Conservation (phyloP, 257 asterid genomes). For the Petunia secreta region DNA sequence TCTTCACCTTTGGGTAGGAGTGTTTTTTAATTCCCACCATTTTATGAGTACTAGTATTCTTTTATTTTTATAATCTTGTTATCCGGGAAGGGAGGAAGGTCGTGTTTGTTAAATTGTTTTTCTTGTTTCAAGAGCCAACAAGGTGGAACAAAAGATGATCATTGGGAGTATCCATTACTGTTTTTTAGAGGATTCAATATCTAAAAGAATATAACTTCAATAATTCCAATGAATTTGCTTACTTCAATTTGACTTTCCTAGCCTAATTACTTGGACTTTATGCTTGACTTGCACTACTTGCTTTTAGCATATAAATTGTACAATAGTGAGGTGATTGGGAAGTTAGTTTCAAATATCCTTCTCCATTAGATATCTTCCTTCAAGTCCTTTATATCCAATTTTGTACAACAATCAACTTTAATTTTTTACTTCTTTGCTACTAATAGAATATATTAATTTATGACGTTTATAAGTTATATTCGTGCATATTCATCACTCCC, state of each 20-base stretch:
- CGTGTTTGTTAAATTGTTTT: background rate
- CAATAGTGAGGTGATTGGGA: background rate
- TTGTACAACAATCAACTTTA: background rate
- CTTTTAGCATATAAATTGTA: background rate
- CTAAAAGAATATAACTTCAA: background rate
- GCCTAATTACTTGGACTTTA: background rate
- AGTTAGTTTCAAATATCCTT: background rate
- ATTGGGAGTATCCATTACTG: conserved; percentile 27
- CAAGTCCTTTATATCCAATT: background rate
- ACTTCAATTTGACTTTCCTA: conserved; percentile 16
- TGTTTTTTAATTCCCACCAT: background rate
- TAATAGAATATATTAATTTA: no score
- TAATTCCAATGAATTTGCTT: conserved; percentile 7
- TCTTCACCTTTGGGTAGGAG: no score
- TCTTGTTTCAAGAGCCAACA: conserved; percentile 25
- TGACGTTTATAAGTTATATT: no score
- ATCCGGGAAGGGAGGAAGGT: background rate
- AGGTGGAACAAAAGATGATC: conserved; percentile 16
- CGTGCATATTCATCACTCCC: no score
- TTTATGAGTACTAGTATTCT: background rate
- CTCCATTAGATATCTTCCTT: background rate
- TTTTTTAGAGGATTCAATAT: conserved; percentile 23
- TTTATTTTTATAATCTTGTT: background rate
- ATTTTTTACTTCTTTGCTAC: background rate
- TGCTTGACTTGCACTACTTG: background rate